A percentile compares a stretch with the other conserved stretches of the same genome.
Evolutionary conservation across 2,329 filamentous ascomycete species (phyloP).

Genomic region (Apiospora marii): DNA sequence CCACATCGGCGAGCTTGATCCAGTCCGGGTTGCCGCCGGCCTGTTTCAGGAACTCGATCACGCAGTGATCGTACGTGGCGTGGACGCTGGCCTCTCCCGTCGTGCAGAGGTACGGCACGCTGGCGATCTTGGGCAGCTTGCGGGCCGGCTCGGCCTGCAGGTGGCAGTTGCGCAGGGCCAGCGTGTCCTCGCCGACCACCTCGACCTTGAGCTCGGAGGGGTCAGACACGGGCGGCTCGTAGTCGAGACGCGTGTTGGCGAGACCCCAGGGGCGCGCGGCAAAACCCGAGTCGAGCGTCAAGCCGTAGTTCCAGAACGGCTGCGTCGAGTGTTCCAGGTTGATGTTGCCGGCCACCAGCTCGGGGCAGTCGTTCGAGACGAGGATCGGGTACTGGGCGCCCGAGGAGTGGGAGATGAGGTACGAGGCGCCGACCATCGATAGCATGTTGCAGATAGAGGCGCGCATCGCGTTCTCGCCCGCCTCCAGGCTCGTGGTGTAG

Average conservation of each 20-base stretch:
- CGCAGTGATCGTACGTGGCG: conserved; percentile 60
- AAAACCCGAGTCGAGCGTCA: conserved; percentile 26
- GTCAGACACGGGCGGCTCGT: conserved; percentile 38
- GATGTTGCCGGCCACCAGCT: conserved; percentile 40
- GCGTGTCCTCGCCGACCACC: conserved; percentile 36
- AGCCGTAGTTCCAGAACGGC: conserved; percentile 38
- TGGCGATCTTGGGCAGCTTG: conserved; percentile 52
- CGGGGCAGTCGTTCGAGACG: conserved; percentile 38
- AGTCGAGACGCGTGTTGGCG: conserved; percentile 41
- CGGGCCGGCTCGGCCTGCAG: conserved; percentile 42
- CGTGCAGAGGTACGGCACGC: conserved; percentile 54
- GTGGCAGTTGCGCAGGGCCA: conserved; percentile 37
- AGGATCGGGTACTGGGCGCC: conserved; percentile 30
- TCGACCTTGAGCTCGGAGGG: conserved; percentile 36
- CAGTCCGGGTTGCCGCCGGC: conserved; percentile 53
- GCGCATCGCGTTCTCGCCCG: conserved; percentile 36
- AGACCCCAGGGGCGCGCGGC: conserved; percentile 38
- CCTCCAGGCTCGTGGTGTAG: conserved; percentile 35
- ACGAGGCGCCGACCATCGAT: conserved; percentile 37
- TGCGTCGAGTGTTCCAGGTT: conserved; percentile 43
- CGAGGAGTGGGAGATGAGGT: conserved; percentile 42
- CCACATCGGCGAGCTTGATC: conserved; percentile 52
- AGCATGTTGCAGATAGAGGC: conserved; percentile 36
- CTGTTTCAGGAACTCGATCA: conserved; percentile 57
- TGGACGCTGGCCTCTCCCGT: conserved; percentile 60